Percentiles rank a stretch among this genome's conserved stretches.
Evolutionary conservation across 257 asterid species (phyloP).

Genomic region (Craterostigma plantagineum): DNA sequence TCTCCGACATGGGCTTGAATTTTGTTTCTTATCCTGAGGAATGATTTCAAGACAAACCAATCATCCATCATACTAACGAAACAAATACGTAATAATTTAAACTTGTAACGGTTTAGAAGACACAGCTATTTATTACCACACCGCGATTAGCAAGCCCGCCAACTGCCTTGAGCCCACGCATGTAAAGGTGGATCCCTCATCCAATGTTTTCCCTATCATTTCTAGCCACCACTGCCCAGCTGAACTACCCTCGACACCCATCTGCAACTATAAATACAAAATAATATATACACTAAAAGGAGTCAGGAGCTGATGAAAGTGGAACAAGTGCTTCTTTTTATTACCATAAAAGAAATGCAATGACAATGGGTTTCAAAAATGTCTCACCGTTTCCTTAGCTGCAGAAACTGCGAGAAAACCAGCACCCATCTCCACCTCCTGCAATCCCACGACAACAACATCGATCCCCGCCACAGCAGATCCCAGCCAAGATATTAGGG

Average conservation of each 20-base stretch:
- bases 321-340: background rate
- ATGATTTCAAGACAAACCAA: constrained; percentile 1
- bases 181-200: constrained; percentile 73
- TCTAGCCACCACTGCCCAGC: constrained; percentile 98
- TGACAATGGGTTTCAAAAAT: too few species aligned
- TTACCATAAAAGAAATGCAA: too few species aligned
- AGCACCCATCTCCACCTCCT: constrained; percentile 99
- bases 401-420: constrained; percentile 99
- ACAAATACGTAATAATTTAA: background rate
- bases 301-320: background rate
- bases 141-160: constrained; percentile 90
- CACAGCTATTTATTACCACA: constrained; percentile 40
- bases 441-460: constrained; percentile 64
- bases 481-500: constrained; percentile 84
- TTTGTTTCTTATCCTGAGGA: constrained; percentile 62
- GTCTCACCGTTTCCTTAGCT: constrained; percentile 88
- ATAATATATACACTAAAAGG: background rate
- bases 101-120: background rate
- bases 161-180: constrained; percentile 93
- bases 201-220: constrained; percentile 82
- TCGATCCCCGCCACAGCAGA: constrained; percentile 57
- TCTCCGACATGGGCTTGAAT: constrained; percentile 64
- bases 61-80: background rate
- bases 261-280: constrained; percentile 29
- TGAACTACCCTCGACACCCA: constrained; percentile 95